Evolutionary conservation across 305 asterid species (phyloP), one percentile per base, ranked within the genome.

Genomic region (Andrographis paniculata): DNA sequence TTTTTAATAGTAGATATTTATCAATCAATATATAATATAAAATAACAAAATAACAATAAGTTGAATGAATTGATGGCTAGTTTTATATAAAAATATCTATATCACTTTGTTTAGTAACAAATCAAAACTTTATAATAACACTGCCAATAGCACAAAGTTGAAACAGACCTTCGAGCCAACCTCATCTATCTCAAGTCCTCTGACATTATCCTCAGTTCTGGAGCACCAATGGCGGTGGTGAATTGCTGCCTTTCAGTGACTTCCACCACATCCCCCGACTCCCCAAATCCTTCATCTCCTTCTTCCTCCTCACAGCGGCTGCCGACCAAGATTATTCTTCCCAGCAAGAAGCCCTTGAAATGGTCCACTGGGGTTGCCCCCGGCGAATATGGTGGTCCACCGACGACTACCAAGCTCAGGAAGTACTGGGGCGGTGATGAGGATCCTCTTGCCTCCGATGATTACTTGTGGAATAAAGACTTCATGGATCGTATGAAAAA

Each of bases 341-440:
- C 98, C 1, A 64, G 69, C 21, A 82, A 80, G 73, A 85, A 85
- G 72, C 71, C 94, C 1, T 13, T 62, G 80, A 85, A 85, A 66
- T 80, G 92, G 95, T 82, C 95, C 4, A 78, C 87, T 11, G 98
- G 91, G 43, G 82, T 74, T 19, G 85, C 80, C 12, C 98, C 95
- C 3, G 98, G 94, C 42, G 95, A 82, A 23, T 82, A 80, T 27
- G 94, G 91, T 13, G 94, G 89, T 64, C 91, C 93, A 43, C 86
- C 95, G 21, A 62, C 81, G 41, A 75, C 91, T 47, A 37, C 95
- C 64, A 89, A 80, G 91, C 95, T 82, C 59, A 61, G 95, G 58
- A 89, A 85, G 56, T 85, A 80, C 56, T 89, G 94, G 95, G 95
- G 95, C 37, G 82, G 80, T 6, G 86, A 77, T 5, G 73, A 72